Percentiles rank a stretch among this genome's conserved stretches.
Conservation (phyloP, 805 yeast species). For the Saturnispora sekii region DNA sequence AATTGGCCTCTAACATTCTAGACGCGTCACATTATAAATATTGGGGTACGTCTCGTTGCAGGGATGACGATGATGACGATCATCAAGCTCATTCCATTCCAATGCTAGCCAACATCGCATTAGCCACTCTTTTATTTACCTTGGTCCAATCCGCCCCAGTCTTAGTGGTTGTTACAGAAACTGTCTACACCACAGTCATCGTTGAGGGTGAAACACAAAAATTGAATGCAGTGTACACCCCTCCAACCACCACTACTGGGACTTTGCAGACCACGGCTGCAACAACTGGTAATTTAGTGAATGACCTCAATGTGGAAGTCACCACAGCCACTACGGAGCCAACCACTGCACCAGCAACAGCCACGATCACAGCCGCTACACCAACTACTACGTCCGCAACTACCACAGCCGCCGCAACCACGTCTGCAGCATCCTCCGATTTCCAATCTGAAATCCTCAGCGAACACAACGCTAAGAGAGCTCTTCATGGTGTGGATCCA, state of each 20-base stretch:
- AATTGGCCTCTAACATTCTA: too few species aligned
- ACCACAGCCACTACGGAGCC: conserved; percentile 4
- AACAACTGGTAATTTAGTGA: conserved; percentile 3
- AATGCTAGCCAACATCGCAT: conserved; percentile 15
- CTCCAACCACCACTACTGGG: neutral
- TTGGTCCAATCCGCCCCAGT: conserved; percentile 20
- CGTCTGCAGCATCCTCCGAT: conserved; percentile 15
- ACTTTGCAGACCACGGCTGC: neutral
- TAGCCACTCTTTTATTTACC: conserved; percentile 16
- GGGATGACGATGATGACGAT: too few species aligned
- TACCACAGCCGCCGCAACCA: conserved; percentile 13
- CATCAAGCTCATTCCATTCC: neutral
- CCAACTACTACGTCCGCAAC: conserved; percentile 15
- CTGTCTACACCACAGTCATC: conserved; percentile 19
- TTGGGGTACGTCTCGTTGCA: neutral
- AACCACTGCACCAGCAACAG: conserved; percentile 12
- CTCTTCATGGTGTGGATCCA: conserved; percentile 39
- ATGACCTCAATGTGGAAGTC: conserved; percentile 6
- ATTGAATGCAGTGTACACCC: conserved; percentile 13
- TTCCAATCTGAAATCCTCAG: conserved; percentile 34
- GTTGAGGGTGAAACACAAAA: conserved; percentile 11
- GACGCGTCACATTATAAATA: neutral
- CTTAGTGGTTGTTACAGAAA: conserved; percentile 17
- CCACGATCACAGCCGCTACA: conserved; percentile 13
- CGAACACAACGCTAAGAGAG: conserved; percentile 55